A percentile compares a stretch with the other conserved stretches of the same genome.
phyloP scores from a whole-genome alignment of 441 rosid genomes.

The Gossypium schwendimanii region DNA sequence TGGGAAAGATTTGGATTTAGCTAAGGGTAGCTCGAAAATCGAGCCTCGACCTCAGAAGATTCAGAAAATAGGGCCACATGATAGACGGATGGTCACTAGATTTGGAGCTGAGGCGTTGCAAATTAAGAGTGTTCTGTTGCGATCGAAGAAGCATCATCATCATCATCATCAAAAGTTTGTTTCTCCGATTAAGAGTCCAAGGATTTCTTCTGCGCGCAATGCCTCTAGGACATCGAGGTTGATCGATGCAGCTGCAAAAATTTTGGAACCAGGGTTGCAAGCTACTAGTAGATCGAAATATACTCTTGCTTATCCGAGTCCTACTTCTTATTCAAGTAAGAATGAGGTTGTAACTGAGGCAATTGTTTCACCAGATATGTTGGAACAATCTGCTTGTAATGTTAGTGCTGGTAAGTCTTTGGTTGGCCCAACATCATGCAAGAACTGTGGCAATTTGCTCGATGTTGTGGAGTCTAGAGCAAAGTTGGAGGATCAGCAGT shows the following conservation, averaged over 20 bases:
- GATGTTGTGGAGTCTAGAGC: slow-evolving; percentile 31
- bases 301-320: slow-evolving; percentile 41
- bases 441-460: slow-evolving; percentile 54
- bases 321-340: slow-evolving; percentile 22
- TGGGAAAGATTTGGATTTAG: slow-evolving; percentile 25
- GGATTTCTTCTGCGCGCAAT: slow-evolving; percentile 43
- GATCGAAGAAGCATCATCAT: slow-evolving; percentile 50
- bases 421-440: slow-evolving; percentile 44
- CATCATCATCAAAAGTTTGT: slow-evolving; percentile 39
- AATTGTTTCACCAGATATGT: slow-evolving; percentile 21
- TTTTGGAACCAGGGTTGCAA: slow-evolving; percentile 78
- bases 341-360: slow-evolving; percentile 28
- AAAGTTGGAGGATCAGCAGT: slow-evolving; percentile 20
- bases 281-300: slow-evolving; percentile 48
- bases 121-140: slow-evolving; percentile 59
- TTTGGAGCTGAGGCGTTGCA: slow-evolving; percentile 81
- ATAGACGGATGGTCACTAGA: slow-evolving; percentile 47
- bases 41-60: slow-evolving; percentile 77
- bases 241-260: slow-evolving; percentile 73
- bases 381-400: slow-evolving; percentile 20
- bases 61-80: slow-evolving; percentile 57
- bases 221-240: slow-evolving; percentile 53
- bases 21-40: slow-evolving; percentile 27
- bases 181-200: slow-evolving; percentile 58
- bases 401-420: slow-evolving; percentile 16